Conservation (phyloP, 1,139 yeast genomes). For the Petasospora fabianii region DNA sequence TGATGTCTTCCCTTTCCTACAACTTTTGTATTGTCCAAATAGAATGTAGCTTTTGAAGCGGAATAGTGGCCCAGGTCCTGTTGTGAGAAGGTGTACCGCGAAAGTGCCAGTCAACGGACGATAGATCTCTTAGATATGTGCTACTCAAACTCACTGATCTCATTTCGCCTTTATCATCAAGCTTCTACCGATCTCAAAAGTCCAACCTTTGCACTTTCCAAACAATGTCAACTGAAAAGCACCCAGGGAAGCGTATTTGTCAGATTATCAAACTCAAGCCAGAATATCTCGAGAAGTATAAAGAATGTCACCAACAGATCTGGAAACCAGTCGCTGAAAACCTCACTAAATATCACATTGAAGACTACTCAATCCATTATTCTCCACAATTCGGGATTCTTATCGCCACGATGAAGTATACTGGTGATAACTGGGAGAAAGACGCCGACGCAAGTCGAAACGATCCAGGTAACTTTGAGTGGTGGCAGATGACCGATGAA, state of each 20-base stretch:
- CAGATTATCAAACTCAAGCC: constrained; percentile 37
- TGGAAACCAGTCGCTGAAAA: constrained; percentile 32
- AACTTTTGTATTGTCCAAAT: too few species aligned
- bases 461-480: constrained; percentile 35
- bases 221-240: constrained; percentile 6
- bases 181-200: too few species aligned
- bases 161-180: too few species aligned
- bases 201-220: too few species aligned
- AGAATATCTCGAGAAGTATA: constrained; percentile 35
- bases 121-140: too few species aligned
- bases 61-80: too few species aligned
- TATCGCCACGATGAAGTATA: constrained; percentile 35
- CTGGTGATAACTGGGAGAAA: constrained; percentile 35
- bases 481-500: constrained; percentile 38
- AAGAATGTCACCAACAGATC: constrained; percentile 30
- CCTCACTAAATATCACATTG: constrained; percentile 34
- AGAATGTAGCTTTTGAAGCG: too few species aligned
- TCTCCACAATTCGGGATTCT: constrained; percentile 30
- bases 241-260: constrained; percentile 35
- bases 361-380: constrained; percentile 38
- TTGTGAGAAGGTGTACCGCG: too few species aligned
- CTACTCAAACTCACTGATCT: too few species aligned
- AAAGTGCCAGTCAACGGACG: too few species aligned
- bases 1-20: too few species aligned
- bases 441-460: constrained; percentile 32